These are phyloP conservation scores for Umbelopsis sp. DNA, from an alignment of 192 early-diverging fungal species.

Conservation along the genomic window DNA sequence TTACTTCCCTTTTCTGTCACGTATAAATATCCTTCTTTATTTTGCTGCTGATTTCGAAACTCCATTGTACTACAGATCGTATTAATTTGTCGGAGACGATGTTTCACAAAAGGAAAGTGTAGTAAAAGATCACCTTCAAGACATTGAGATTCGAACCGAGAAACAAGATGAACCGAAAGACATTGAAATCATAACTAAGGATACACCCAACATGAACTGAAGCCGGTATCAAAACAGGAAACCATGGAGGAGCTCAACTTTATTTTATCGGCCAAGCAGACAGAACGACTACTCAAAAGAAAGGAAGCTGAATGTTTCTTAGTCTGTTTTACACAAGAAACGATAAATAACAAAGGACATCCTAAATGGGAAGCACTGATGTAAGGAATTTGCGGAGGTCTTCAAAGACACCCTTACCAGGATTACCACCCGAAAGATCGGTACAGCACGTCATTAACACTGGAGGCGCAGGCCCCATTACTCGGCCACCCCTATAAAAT, in stretches of 20 bases:
- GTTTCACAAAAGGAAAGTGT: no score
- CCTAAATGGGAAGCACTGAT: neutral
- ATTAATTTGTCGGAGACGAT: no score
- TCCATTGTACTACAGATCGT: no score
- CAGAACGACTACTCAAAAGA: neutral
- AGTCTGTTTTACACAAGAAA: neutral
- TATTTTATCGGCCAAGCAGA: constrained; percentile 1
- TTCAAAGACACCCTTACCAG: constrained; percentile 3
- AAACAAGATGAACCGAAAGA: no score
- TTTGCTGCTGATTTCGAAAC: no score
- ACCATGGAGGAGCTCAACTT: neutral
- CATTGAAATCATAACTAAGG: no score
- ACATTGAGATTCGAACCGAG: no score
- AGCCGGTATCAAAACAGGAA: no score
- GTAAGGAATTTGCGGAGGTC: neutral
- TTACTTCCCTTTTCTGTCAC: no score
- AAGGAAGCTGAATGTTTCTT: neutral
- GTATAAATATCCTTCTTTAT: no score
- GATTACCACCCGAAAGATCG: neutral
- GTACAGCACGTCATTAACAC: constrained; percentile 18
- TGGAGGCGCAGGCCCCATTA: neutral
- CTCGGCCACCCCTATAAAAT: constrained; percentile 1
- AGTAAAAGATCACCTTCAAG: no score
- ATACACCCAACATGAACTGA: no score
- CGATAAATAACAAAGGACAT: neutral